Percentiles rank a stretch among this genome's conserved stretches.
Evolutionary conservation across 2,329 filamentous ascomycete species (phyloP).

Genomic region (Curvularia verruculosa): DNA sequence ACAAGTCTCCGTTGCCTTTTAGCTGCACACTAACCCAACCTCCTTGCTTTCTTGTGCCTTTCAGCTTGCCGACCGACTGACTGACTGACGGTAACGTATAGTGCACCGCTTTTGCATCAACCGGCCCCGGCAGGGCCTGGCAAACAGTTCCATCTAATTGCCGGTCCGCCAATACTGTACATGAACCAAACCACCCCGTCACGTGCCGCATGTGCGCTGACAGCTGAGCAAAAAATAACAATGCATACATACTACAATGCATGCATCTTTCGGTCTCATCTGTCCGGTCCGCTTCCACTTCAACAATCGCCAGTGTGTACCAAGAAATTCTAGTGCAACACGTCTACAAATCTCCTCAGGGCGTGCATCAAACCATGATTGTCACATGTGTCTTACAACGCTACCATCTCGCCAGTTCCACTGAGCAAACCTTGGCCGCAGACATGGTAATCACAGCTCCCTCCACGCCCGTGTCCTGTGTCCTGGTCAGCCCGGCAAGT

Average conservation of each 20-base stretch:
- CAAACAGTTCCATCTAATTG: background rate
- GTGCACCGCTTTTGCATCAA: background rate
- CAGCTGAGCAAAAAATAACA: background rate
- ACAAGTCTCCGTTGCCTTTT: constrained; percentile 29
- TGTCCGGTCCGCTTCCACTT: constrained; percentile 11
- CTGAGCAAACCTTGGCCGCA: constrained; percentile 19
- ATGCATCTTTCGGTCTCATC: constrained; percentile 6
- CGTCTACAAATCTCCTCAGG: constrained; percentile 14
- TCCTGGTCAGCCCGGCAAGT: constrained; percentile 9
- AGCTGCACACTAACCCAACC: constrained; percentile 15
- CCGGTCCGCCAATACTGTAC: too few relatives aligned
- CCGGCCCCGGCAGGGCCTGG: background rate
- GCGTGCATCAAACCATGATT: constrained; percentile 27
- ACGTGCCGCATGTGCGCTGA: constrained; percentile 1
- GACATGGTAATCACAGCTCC: constrained; percentile 14
- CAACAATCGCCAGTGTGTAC: background rate
- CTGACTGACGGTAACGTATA: background rate
- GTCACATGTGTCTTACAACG: constrained; percentile 16
- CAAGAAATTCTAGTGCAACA: constrained; percentile 19
- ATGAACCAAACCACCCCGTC: background rate
- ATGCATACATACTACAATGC: background rate
- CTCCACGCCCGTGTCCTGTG: constrained; percentile 12
- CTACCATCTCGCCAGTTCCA: constrained; percentile 14
- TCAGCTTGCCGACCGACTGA: background rate
- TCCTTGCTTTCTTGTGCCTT: background rate